Percentiles rank a stretch among this genome's conserved stretches.
Evolutionary conservation across 257 asterid species (phyloP).

Genomic region (Striga asiatica): DNA sequence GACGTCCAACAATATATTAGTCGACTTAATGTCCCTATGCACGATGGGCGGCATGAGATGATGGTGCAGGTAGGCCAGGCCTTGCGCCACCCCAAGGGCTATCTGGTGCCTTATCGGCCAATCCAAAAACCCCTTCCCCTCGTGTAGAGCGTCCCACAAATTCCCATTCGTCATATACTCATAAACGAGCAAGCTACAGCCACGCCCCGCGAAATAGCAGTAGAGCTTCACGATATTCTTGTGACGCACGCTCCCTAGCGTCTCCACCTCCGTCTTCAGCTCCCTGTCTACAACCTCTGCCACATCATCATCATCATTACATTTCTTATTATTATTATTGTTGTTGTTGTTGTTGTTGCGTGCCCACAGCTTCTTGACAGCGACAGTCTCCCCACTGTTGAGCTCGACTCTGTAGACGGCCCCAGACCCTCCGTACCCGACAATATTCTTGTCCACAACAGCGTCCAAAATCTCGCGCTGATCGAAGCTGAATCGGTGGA

Average conservation of each 20-base stretch:
- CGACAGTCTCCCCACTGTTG: constrained; percentile 54
- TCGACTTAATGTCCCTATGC: constrained; percentile 83
- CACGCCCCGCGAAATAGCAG: constrained; percentile 61
- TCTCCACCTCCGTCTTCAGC: constrained; percentile 76
- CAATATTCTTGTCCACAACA: constrained; percentile 76
- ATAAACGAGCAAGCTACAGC: constrained; percentile 62
- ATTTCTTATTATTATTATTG: no score
- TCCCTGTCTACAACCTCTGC: constrained; percentile 48
- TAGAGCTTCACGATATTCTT: constrained; percentile 85
- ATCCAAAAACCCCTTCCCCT: constrained; percentile 41
- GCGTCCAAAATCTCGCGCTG: constrained; percentile 65
- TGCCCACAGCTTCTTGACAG: constrained; percentile 87
- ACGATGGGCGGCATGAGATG: constrained; percentile 66
- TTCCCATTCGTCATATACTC: constrained; percentile 89
- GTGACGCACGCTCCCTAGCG: constrained; percentile 86
- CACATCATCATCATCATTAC: constrained; percentile 15
- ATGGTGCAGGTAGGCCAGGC: constrained; percentile 85
- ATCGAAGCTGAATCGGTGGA: constrained; percentile 72
- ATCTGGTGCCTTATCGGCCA: constrained; percentile 81
- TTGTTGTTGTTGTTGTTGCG: constrained; percentile 23
- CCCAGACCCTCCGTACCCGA: constrained; percentile 96
- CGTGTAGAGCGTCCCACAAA: constrained; percentile 77
- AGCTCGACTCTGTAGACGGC: constrained; percentile 72
- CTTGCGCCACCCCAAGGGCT: constrained; percentile 78
- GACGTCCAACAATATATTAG: constrained; percentile 64